Evolutionary conservation across 495 filamentous ascomycete genomes (phyloP).

Genomic region (Lentithecium fluviatile): DNA sequence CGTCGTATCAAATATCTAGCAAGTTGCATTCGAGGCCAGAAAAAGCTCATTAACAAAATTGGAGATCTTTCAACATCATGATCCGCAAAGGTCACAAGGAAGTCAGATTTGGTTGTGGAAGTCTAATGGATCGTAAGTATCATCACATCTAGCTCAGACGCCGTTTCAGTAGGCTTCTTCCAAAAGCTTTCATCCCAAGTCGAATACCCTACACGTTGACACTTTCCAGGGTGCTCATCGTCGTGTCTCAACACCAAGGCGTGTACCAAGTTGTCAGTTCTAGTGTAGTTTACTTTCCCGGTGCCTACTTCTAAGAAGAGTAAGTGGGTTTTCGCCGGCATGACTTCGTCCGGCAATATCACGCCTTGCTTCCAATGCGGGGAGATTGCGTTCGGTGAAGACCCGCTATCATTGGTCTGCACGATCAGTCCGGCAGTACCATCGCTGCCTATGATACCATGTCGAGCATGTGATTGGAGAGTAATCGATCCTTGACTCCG

Average conservation of each 20-base stretch:
- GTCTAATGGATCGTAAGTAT: background rate
- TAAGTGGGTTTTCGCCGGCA: background rate
- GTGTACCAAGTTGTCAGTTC: background rate
- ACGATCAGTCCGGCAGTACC: background rate
- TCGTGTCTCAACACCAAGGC: constrained; percentile 2
- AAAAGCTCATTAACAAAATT: background rate
- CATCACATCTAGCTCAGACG: background rate
- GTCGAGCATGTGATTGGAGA: background rate
- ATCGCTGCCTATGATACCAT: constrained; percentile 3
- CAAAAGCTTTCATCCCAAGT: constrained; percentile 7
- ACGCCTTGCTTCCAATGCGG: constrained; percentile 1
- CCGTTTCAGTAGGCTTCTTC: constrained; percentile 4
- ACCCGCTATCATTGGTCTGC: background rate
- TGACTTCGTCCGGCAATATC: constrained; percentile 2
- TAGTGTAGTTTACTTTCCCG: background rate
- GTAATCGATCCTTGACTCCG: constrained; percentile 1
- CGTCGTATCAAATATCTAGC: constrained; percentile 2
- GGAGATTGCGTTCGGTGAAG: background rate
- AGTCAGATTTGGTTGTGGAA: background rate
- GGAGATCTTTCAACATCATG: background rate
- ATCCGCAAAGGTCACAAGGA: background rate
- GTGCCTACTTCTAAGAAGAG: constrained; percentile 2
- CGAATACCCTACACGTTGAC: constrained; percentile 6
- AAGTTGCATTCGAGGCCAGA: background rate
- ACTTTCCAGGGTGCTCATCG: background rate